Base-by-base conservation (phyloP, 371 early-diverging fungal genomes). In the Phascolomyces articulosus region DNA sequence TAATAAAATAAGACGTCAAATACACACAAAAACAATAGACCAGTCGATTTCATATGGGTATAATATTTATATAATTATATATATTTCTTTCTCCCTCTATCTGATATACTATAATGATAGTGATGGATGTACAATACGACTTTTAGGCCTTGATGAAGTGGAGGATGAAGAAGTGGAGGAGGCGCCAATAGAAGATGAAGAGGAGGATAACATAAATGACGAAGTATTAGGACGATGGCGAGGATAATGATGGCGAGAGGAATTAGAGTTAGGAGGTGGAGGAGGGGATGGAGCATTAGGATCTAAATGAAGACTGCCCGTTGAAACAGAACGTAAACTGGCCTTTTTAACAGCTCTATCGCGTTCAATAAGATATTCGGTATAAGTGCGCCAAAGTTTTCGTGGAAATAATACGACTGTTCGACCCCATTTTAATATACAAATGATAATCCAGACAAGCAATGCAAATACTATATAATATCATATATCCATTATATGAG, bases 401-500 rank as follows among this genome's bases (percentile, higher is more conserved):
- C 55, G 55, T 7, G 81, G 81, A 61, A 80, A 80, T 20, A 71
- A 20, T 4, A 80, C 26, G 0, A 78, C 67, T 13, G 66, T 73
- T 40, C 74, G 72, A 18, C 66, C 67, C 70, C 65, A 71, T 67
- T 75, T 75, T 24, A 80, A n/a, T 8, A 66, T 53, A n/a, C 76
- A 78, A 49, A 80, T 80, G 8, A 80, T 58, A n/a, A 73, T 71
- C 81, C 81, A 80, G 10, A 80, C 74, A n/a, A 64, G 51, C 26
- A 80, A 59, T 4, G 81, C 81, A 57, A 70, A 75, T 10, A 72
- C 80, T 80, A 63, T 6, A 13, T 6, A 31, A 6, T 6, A 6
- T 6, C 10, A 31, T 6, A 31, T 31, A 31, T 31, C 31, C 3
- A 31, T 31, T 31, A 31, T 23, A n/a, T n/a, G n/a, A n/a, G n/a